Conservation (phyloP, 768 basidiomycete species). For the Rhodosporidiobolus sp. region DNA sequence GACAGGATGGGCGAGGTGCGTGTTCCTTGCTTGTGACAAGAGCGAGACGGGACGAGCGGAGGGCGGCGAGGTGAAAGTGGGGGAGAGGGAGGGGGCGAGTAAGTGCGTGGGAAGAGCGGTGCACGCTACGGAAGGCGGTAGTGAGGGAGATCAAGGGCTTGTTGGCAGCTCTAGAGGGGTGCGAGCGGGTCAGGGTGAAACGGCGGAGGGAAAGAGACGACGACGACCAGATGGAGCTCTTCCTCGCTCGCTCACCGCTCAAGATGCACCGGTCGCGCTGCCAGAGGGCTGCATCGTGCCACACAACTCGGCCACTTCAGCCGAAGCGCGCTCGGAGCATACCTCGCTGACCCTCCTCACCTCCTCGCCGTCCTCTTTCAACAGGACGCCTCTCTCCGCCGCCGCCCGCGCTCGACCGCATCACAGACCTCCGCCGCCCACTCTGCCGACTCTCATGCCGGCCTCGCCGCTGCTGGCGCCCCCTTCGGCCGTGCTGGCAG, state of each 20-base stretch:
- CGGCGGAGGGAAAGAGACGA: not conserved
- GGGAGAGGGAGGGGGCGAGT: not conserved
- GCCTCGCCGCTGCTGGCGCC: not conserved
- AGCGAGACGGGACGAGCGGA: not conserved
- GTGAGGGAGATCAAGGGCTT: too few relatives aligned
- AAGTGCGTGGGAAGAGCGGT: too few relatives aligned
- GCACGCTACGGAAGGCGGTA: too few relatives aligned
- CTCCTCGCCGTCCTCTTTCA: not conserved
- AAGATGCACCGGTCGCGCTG: not conserved
- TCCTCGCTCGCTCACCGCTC: not conserved
- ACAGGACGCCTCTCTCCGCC: constrained; percentile 26
- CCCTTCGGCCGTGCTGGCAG: not conserved
- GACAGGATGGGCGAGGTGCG: constrained; percentile 34
- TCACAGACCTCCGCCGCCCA: not conserved
- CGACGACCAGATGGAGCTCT: not conserved
- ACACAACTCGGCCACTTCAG: too few relatives aligned
- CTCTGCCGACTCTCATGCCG: constrained; percentile 2
- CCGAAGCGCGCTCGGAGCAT: not conserved
- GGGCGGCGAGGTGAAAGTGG: not conserved
- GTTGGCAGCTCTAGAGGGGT: too few relatives aligned
- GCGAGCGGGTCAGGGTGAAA: too few relatives aligned
- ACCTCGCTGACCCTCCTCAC: not conserved
- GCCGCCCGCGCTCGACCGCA: not conserved
- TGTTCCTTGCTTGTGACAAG: not conserved
- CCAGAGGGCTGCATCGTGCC: not conserved